Base-by-base conservation (phyloP, 116 monocot species). In the Thalassia testudinum region DNA sequence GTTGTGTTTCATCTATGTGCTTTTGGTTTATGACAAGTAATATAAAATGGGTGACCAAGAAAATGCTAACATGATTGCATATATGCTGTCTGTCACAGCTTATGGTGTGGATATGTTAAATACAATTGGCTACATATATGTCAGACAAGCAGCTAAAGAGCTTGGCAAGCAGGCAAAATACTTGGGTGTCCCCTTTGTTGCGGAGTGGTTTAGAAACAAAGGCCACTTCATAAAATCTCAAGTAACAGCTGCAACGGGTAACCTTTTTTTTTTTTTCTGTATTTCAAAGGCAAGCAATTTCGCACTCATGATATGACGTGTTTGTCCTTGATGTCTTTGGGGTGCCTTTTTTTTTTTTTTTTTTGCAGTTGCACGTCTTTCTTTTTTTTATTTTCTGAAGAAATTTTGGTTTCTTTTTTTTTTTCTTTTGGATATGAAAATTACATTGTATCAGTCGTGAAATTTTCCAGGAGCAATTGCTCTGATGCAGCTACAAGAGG, bases 131-230 rank as follows among this genome's bases (percentile, higher is more conserved):
- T 97, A 97, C 62, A 85, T 97, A 65, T 97, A 97, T 66, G 66
- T 43, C 24, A 81, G 89, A 52, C 97, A 97, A 56, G 88, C 97
- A 43, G 97, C 97, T 21, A 88, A 88, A 49, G 85, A 88, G 53
- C 81, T 97, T 26, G 97, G 97, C 21, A 97, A 88, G 60, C 85
- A 97, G 62, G 85, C 75, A 47, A 79, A 77, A 55, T 97, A 79
- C 70, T 58, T 97, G 62, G 89, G 97, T 47, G 72, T 88, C 21
- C 97, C 89, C 48, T 97, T 88, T 54, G 37, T 97, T 65, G 97
- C 97, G 15, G 97, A 97, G 66, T 97, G 88, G 97, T 88, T 97
- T 65, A 85, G 89, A 75, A 97, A 85, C 60, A 88, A 97, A 69
- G 97, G 97, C 12, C 97, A 97, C 18, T 75, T 73, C 59, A 85